A percentile compares a stretch with the other conserved stretches of the same genome.
Evolutionary conservation across 2,329 filamentous ascomycete genomes (phyloP).

Genomic region (Aspergillus sp.): DNA sequence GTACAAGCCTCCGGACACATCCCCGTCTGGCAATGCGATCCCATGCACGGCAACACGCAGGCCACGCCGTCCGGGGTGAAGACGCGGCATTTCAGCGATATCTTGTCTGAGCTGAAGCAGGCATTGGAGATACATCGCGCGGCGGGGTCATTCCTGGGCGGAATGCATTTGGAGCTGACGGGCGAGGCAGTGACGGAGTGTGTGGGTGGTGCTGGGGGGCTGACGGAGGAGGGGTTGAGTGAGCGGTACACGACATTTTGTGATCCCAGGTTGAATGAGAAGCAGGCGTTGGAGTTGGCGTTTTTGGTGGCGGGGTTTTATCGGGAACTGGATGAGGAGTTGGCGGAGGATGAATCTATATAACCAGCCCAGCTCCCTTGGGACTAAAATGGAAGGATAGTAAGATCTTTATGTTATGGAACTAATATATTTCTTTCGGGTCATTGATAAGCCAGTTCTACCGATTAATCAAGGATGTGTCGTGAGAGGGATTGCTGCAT

Average conservation of each 20-base stretch:
- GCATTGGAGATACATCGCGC: conserved; percentile 83
- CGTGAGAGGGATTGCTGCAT: too few relatives aligned
- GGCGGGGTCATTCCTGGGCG: conserved; percentile 82
- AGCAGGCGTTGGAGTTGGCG: conserved; percentile 92
- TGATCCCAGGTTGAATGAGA: conserved; percentile 93
- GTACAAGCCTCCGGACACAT: conserved; percentile 75
- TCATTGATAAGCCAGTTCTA: too few relatives aligned
- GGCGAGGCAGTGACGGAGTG: conserved; percentile 97
- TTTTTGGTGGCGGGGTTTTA: conserved; percentile 90
- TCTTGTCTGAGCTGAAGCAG: conserved; percentile 81
- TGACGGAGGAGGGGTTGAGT: conserved; percentile 84
- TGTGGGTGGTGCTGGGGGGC: conserved; percentile 80
- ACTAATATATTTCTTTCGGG: too few relatives aligned
- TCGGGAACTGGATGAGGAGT: conserved; percentile 47
- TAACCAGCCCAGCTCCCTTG: too few relatives aligned
- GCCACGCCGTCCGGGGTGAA: conserved; percentile 77
- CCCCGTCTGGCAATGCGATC: conserved; percentile 97
- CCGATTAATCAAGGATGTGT: too few relatives aligned
- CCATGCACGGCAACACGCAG: conserved; percentile 86
- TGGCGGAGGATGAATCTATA: conserved; percentile 10
- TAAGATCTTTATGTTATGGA: too few relatives aligned
- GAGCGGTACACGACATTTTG: conserved; percentile 96
- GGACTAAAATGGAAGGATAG: too few relatives aligned
- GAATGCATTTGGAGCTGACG: conserved; percentile 92
- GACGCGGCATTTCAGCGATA: conserved; percentile 86